Percentiles rank a stretch among this genome's conserved stretches.
phyloP scores from a whole-genome alignment of 306 rosid species.

The Lathyrus oleraceus region DNA sequence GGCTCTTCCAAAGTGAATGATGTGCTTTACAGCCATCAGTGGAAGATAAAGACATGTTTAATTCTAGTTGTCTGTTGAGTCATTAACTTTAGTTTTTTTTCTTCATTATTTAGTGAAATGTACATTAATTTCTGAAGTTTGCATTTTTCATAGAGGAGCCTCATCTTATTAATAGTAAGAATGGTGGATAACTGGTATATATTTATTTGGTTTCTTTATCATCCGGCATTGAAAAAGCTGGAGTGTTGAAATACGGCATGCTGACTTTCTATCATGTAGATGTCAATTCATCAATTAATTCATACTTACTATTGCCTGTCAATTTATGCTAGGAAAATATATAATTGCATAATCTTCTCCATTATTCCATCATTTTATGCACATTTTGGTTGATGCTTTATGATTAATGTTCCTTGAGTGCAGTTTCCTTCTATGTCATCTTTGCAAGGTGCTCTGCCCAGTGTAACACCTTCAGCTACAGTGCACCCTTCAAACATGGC shows the following conservation, averaged over 20 bases:
- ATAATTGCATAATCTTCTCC: not conserved
- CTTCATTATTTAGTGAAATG: not conserved
- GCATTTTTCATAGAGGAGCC: slow-evolving; percentile 19
- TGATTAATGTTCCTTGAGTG: slow-evolving; percentile 40
- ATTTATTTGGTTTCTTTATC: slow-evolving; percentile 16
- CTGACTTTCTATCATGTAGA: slow-evolving; percentile 15
- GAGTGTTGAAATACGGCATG: slow-evolving; percentile 14
- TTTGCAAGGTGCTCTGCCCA: slow-evolving; percentile 66
- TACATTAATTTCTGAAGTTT: not conserved
- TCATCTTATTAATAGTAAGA: not conserved
- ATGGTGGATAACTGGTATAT: slow-evolving; percentile 4
- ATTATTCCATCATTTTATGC: slow-evolving; percentile 25
- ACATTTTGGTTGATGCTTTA: slow-evolving; percentile 20
- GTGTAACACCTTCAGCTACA: slow-evolving; percentile 52
- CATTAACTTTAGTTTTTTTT: not conserved
- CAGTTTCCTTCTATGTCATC: slow-evolving; percentile 83
- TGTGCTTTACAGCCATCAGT: slow-evolving; percentile 20
- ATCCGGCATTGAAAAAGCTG: slow-evolving; percentile 14
- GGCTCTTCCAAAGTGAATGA: slow-evolving; percentile 20
- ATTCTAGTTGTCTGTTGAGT: slow-evolving; percentile 21
- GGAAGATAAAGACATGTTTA: slow-evolving; percentile 9
- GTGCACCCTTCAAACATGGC: slow-evolving; percentile 58
- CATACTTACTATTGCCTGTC: not conserved
- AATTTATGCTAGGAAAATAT: not conserved
- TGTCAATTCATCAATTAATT: slow-evolving; percentile 1